phyloP scores from a whole-genome alignment of 2,329 filamentous ascomycete genomes.

The Aspergillus amoenus region DNA sequence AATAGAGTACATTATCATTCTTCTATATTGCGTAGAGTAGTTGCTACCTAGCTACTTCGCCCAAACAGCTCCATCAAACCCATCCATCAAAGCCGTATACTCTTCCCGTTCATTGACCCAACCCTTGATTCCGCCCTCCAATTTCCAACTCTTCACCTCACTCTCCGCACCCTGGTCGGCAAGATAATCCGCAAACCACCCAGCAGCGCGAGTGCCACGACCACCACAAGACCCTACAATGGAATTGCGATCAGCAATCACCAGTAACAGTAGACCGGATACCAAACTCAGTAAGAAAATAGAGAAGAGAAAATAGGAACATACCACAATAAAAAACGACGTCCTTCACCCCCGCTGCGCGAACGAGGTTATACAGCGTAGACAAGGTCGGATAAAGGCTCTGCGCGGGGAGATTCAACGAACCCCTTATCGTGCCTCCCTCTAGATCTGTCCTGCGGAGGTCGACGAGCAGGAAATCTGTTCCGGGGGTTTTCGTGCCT shows the following conservation, averaged over 20 bases:
- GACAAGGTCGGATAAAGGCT: constrained; percentile 39
- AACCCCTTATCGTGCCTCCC: constrained; percentile 61
- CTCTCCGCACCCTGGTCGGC: constrained; percentile 37
- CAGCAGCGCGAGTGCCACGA: constrained; percentile 55
- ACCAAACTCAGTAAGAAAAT: not conserved
- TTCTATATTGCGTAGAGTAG: not conserved
- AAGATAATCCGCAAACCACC: constrained; percentile 57
- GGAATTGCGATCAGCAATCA: not conserved
- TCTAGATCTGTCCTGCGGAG: constrained; percentile 48
- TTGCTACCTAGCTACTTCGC: not conserved
- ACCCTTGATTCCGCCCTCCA: constrained; percentile 55
- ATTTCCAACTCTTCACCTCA: constrained; percentile 49
- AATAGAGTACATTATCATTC: not conserved
- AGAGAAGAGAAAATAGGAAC: constrained; percentile 12
- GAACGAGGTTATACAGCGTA: constrained; percentile 35
- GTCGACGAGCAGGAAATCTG: constrained; percentile 47
- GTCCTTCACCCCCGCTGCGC: constrained; percentile 28
- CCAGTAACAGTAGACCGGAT: not conserved
- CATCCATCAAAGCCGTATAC: constrained; percentile 49
- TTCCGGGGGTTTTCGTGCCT: constrained; percentile 23
- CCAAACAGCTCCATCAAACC: constrained; percentile 7
- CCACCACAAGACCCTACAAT: constrained; percentile 54
- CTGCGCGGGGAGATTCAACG: constrained; percentile 50
- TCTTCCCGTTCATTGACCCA: constrained; percentile 52
- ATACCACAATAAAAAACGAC: constrained; percentile 46